Evolutionary conservation across 1,139 yeast species (phyloP).

Genomic region (Geotrichum cucujoidarum): DNA sequence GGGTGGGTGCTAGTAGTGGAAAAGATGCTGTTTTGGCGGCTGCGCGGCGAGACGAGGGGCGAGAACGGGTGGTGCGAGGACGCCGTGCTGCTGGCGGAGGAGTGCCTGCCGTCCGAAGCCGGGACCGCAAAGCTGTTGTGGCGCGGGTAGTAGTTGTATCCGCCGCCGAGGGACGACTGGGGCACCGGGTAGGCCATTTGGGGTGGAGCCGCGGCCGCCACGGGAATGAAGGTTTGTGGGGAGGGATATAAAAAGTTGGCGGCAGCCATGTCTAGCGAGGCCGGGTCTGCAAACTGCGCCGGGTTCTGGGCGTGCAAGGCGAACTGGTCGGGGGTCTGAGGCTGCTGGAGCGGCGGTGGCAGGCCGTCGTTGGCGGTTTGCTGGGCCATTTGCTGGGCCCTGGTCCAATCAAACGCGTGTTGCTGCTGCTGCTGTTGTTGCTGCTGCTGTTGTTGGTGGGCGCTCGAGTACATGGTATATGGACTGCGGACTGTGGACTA

Average conservation of each 20-base stretch:
- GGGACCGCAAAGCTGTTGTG: no score
- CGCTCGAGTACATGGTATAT: slow-evolving; percentile 8
- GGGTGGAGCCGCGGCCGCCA: no score
- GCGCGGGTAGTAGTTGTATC: no score
- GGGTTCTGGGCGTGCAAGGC: no score
- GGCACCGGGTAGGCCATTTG: no score
- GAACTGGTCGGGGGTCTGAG: no score
- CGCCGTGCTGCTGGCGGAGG: slow-evolving; percentile 7
- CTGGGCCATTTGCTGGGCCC: slow-evolving; percentile 1
- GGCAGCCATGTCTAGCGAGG: not conserved
- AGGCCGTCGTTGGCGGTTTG: no score
- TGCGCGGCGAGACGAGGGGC: slow-evolving; percentile 10
- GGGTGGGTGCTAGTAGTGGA: slow-evolving; percentile 4
- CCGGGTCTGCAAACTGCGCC: no score
- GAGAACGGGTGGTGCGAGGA: slow-evolving; percentile 14
- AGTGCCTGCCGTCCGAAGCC: slow-evolving; percentile 1
- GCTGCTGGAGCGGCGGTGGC: slow-evolving; percentile 6
- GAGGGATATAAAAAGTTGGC: not conserved
- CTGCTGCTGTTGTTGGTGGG: slow-evolving; percentile 8
- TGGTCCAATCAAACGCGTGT: no score
- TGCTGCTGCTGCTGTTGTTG: slow-evolving; percentile 14
- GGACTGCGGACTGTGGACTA: no score
- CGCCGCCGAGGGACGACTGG: no score
- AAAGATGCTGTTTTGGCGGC: slow-evolving; percentile 13
- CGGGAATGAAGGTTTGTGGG: not conserved